These are phyloP conservation scores for Babesia bigemina DNA, from an alignment of 169 alveolate genomes.

Conservation along the genomic window DNA sequence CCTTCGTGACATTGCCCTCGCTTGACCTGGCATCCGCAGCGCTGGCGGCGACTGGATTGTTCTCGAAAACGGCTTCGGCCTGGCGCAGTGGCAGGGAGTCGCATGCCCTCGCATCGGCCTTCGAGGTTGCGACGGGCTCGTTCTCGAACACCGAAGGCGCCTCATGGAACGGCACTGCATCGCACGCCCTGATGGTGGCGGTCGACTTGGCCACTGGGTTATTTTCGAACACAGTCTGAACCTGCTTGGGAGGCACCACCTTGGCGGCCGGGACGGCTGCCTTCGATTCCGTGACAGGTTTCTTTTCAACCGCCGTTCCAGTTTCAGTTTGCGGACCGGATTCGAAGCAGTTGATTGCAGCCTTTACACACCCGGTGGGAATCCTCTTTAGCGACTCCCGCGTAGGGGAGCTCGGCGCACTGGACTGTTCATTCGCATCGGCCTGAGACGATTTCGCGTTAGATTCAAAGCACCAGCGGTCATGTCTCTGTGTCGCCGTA, in stretches of 20 bases:
- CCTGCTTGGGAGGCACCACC: background rate
- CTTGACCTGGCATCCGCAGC: conserved; percentile 58
- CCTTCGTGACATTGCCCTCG: conserved; percentile 26
- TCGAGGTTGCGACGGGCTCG: conserved; percentile 12
- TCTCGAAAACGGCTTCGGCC: conserved; percentile 47
- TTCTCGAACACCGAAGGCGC: conserved; percentile 17
- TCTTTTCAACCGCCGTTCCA: background rate
- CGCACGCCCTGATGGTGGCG: conserved; percentile 51
- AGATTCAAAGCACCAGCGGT: conserved; percentile 33
- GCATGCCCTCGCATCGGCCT: conserved; percentile 1
- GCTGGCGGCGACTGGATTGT: conserved; percentile 41
- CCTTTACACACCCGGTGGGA: conserved; percentile 39
- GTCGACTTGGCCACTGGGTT: conserved; percentile 35
- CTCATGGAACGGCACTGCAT: conserved; percentile 2
- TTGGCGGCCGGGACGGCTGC: conserved; percentile 32
- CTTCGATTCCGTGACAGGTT: conserved; percentile 15
- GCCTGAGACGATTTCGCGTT: conserved; percentile 29
- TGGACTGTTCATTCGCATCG: conserved; percentile 14
- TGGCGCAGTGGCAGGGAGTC: background rate
- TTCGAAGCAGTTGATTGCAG: conserved; percentile 29
- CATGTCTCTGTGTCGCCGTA: conserved; percentile 50
- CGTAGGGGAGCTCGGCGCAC: background rate
- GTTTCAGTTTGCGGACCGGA: background rate
- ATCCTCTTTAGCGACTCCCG: conserved; percentile 40
- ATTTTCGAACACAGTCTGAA: conserved; percentile 43